Base-by-base conservation (phyloP, 2,329 filamentous ascomycete genomes). In the Elsinoe arachidis region DNA sequence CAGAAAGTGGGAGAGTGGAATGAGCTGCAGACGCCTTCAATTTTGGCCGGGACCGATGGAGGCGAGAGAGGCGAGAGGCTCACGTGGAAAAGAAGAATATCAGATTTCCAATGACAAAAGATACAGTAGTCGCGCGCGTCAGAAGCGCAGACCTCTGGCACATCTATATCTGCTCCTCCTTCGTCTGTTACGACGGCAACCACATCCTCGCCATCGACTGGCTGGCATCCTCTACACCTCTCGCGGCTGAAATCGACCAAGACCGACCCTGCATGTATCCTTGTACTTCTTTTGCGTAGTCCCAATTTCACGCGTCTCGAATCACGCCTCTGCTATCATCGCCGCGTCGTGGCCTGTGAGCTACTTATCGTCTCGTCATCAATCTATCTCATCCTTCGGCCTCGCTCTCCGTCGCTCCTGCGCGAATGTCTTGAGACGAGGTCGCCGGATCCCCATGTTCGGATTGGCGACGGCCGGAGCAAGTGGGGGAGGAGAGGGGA, bases 271-370 rank as follows among this genome's bases (percentile, higher is more conserved):
- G 41, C 41, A 46, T 46, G 41, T 46, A 46, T 51, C 46, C 23
- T 19, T 51, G 46, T 51, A 51, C 46, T 30, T 51, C 14, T 15
- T 37, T 37, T 15, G 19, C 46, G 26, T 9, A 53, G 19, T 34
- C 19, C 17, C 49, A 39, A 39, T 38, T 53, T 53, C 49, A 26
- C 49, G 49, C 49, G 49, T 53, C 49, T 53, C 34, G 33, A 38
- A 39, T 37, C 15, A 53, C 49, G 10, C n/a, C 49, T 17, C n/a
- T 14, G 17, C 26, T 39, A 9, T 15, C 33, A 39, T 39, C 34
- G 7, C 23, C 15, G 33, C 38, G 33, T 26, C 33, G 7, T 19
- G 34, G 9, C 34, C 11, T 34, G n/a, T 19, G 19, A 10, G 33
- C 33, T 34, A 23, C 12, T 15, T n/a, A 11, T 12, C 34, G 33